Percentiles rank a stretch among this genome's conserved stretches.
These are phyloP conservation scores for Nicotiana paniculata DNA, from an alignment of 257 asterid species.

Conservation along the genomic window DNA sequence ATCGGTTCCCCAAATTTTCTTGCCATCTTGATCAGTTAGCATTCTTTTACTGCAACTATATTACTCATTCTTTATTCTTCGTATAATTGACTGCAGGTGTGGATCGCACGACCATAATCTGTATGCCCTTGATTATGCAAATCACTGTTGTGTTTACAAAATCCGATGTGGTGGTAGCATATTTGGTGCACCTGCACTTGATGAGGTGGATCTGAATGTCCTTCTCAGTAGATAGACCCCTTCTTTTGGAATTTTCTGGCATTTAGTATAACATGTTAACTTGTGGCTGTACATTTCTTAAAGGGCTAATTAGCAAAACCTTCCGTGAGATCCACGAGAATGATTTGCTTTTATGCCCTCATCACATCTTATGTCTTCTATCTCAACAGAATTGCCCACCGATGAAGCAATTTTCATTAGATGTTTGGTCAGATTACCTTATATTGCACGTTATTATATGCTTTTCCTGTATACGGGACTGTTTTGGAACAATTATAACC, in stretches of 20 bases:
- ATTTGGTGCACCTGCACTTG: conserved; percentile 82
- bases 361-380: background rate
- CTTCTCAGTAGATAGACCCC: background rate
- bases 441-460: background rate
- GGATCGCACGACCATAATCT: conserved; percentile 89
- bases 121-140: conserved; percentile 81
- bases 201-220: conserved; percentile 47
- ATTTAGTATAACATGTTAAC: background rate
- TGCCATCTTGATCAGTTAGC: background rate
- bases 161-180: conserved; percentile 82
- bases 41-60: background rate
- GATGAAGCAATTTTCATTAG: background rate
- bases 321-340: background rate
- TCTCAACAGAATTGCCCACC: background rate
- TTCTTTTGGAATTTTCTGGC: background rate
- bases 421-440: background rate
- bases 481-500: background rate
- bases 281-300: background rate
- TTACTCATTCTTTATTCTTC: background rate
- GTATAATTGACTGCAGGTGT: conserved; percentile 54
- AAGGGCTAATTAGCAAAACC: background rate
- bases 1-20: background rate
- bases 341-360: background rate
- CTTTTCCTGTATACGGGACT: background rate
- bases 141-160: conserved; percentile 51